phyloP scores from a whole-genome alignment of 441 rosid species.

The Viola pubescens region DNA sequence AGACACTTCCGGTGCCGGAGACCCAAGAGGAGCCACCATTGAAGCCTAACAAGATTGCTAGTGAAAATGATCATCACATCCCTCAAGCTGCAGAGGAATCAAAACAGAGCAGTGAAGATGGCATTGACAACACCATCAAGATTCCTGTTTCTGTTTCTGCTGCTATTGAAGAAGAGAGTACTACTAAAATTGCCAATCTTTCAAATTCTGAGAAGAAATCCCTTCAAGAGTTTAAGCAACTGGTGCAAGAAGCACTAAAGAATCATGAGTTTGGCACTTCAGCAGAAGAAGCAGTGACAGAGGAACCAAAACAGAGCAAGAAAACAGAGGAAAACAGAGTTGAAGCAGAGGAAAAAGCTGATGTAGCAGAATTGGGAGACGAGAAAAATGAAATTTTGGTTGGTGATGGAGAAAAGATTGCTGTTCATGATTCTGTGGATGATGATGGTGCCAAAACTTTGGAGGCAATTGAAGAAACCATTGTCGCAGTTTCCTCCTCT shows the following conservation, averaged over 20 bases:
- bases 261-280: constrained; percentile 29
- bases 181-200: constrained; percentile 56
- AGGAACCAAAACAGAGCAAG: constrained; percentile 14
- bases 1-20: constrained; percentile 17
- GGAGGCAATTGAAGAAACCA: constrained; percentile 59
- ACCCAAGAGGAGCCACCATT: constrained; percentile 18
- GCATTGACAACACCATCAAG: not conserved
- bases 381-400: constrained; percentile 20
- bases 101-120: constrained; percentile 10
- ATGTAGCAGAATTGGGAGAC: constrained; percentile 8
- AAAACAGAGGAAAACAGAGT: constrained; percentile 17
- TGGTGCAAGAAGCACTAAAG: constrained; percentile 49
- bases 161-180: constrained; percentile 77
- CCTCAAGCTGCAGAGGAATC: too few species aligned
- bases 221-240: constrained; percentile 45
- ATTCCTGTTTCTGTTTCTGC: constrained; percentile 23
- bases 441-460: constrained; percentile 61
- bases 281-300: not conserved
- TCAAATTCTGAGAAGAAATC: constrained; percentile 51
- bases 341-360: constrained; percentile 17
- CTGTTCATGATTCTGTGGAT: constrained; percentile 12
- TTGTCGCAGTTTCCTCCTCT: constrained; percentile 43
- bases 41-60: constrained; percentile 5
- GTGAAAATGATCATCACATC: constrained; percentile 18
- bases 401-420: constrained; percentile 7